Conservation (phyloP, 2,329 filamentous ascomycete species). For the Cryphonectria nitschkei region DNA sequence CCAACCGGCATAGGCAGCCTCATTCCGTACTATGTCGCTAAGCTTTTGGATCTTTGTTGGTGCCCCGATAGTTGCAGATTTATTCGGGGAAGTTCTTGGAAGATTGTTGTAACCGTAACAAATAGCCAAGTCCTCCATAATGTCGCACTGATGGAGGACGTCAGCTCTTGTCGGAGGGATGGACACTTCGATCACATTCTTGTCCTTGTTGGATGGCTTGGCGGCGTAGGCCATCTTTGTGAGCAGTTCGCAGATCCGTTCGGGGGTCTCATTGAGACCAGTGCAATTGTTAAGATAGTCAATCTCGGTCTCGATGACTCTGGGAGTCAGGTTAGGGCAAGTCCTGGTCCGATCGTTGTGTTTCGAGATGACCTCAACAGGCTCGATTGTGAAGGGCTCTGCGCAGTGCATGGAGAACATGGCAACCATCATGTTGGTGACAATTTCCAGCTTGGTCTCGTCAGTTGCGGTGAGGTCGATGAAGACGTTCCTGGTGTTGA, state of each 20-base stretch:
- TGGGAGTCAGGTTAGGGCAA: constrained; percentile 78
- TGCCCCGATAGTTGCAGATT: constrained; percentile 82
- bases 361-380: constrained; percentile 86
- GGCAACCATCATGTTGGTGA: constrained; percentile 91
- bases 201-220: constrained; percentile 69
- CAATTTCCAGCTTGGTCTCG: constrained; percentile 93
- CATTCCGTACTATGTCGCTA: constrained; percentile 83
- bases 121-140: constrained; percentile 98
- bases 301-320: constrained; percentile 79
- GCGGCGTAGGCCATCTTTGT: constrained; percentile 89
- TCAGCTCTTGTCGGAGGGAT: constrained; percentile 91
- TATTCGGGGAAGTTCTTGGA: constrained; percentile 82
- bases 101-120: constrained; percentile 98
- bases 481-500: constrained; percentile 90
- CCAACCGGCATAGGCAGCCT: constrained; percentile 94
- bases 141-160: constrained; percentile 93
- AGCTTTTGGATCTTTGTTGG: constrained; percentile 94
- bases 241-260: constrained; percentile 77
- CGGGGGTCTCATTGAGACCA: constrained; percentile 75
- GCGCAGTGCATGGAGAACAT: constrained; percentile 96
- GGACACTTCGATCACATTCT: constrained; percentile 76
- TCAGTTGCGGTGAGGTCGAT: constrained; percentile 97
- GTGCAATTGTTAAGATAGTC: constrained; percentile 94
- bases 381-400: constrained; percentile 90
- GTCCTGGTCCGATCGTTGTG: constrained; percentile 85